A percentile compares a stretch with the other conserved stretches of the same genome.
Conservation (phyloP, 805 yeast genomes). For the Monosporozyma servazzii region DNA sequence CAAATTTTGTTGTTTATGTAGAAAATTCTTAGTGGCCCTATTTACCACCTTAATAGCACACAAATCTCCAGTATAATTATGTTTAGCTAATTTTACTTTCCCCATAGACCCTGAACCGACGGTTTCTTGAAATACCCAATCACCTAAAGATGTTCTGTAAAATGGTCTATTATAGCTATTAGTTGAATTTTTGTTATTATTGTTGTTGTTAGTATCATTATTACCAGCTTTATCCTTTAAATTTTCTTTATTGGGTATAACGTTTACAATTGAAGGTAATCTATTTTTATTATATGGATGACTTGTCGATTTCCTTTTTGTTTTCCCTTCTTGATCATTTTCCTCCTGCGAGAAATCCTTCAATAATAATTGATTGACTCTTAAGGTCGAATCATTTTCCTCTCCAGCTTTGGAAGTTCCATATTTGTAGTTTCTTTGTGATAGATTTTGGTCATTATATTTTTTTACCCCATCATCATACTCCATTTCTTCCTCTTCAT, state of each 20-base stretch:
- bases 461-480: not conserved
- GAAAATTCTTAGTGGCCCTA: slow-evolving; percentile 75
- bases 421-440: not conserved
- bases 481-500: not conserved
- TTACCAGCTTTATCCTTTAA: not conserved
- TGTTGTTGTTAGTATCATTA: not conserved
- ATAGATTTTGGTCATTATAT: not conserved
- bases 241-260: not conserved
- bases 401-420: not conserved
- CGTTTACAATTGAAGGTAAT: not conserved
- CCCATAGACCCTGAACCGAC: slow-evolving; percentile 99
- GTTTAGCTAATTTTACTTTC: slow-evolving; percentile 88
- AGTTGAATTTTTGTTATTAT: not conserved
- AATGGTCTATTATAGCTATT: slow-evolving; percentile 27
- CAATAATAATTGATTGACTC: not conserved
- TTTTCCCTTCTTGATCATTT: not conserved
- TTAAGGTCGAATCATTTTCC: not conserved
- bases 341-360: not conserved
- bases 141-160: slow-evolving; percentile 85
- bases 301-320: not conserved
- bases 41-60: slow-evolving; percentile 94
- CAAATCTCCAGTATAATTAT: slow-evolving; percentile 67
- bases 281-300: slow-evolving; percentile 1
- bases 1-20: slow-evolving; percentile 60
- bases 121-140: slow-evolving; percentile 92